Conservation (phyloP, 2,329 filamentous ascomycete genomes). For the Blumeria hordei region DNA sequence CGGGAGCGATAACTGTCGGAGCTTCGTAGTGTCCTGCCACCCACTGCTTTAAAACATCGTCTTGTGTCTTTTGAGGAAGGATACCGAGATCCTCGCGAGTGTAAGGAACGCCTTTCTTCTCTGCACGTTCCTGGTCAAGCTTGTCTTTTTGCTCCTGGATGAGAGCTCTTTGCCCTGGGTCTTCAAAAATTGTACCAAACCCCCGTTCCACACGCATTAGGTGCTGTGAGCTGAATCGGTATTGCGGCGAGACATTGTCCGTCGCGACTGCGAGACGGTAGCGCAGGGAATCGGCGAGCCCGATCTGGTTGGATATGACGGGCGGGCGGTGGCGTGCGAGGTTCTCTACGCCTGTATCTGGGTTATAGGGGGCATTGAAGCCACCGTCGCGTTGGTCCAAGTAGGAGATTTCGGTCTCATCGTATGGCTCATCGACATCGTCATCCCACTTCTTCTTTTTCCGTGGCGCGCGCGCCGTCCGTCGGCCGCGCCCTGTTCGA, state of each 20-base stretch:
- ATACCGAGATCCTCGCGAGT: slow-evolving; percentile 2
- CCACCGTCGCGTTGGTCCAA: slow-evolving; percentile 8
- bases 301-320: slow-evolving; percentile 8
- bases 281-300: slow-evolving; percentile 8
- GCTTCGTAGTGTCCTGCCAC: slow-evolving; percentile 13
- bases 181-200: slow-evolving; percentile 11
- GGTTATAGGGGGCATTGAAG: slow-evolving; percentile 8
- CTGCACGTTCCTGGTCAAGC: slow-evolving; percentile 1
- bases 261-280: slow-evolving; percentile 12
- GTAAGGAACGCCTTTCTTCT: neutral
- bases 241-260: slow-evolving; percentile 4
- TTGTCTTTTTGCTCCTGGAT: slow-evolving; percentile 3
- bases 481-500: neutral
- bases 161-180: slow-evolving; percentile 7
- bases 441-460: slow-evolving; percentile 3
- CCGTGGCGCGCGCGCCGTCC: neutral
- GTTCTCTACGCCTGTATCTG: slow-evolving; percentile 8
- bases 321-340: slow-evolving; percentile 8
- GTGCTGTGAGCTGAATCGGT: neutral
- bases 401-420: slow-evolving; percentile 9
- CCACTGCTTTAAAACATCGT: slow-evolving; percentile 9
- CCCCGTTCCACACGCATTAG: slow-evolving; percentile 6
- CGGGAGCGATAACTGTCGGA: slow-evolving; percentile 4
- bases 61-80: slow-evolving; percentile 6
- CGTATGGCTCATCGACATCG: slow-evolving; percentile 6